Conservation (phyloP, 2,329 filamentous ascomycete species). For the Colletotrichum camelliae region DNA sequence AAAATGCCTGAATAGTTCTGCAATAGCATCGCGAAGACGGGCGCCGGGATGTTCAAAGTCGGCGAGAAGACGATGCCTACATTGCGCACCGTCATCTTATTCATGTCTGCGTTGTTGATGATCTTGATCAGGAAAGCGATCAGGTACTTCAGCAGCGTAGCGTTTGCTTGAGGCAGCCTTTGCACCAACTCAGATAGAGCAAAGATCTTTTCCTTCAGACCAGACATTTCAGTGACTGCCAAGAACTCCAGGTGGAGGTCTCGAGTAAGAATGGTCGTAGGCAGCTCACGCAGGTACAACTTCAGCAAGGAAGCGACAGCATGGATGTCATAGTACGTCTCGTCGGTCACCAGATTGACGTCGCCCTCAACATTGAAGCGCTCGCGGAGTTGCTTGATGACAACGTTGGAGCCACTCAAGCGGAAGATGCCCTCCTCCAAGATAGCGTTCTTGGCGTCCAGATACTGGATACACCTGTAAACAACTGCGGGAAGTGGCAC, state of each 20-base stretch:
- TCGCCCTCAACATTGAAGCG: conserved; percentile 94
- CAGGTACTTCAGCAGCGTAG: conserved; percentile 81
- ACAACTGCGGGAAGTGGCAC: conserved; percentile 89
- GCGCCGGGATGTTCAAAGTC: conserved; percentile 93
- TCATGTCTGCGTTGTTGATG: conserved; percentile 85
- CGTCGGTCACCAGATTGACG: conserved; percentile 82
- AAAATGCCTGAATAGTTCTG: conserved; percentile 92
- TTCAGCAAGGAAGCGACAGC: conserved; percentile 94
- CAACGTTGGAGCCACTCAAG: conserved; percentile 93
- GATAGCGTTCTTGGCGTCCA: conserved; percentile 81
- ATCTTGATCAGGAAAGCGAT: conserved; percentile 90
- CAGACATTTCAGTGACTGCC: conserved; percentile 78
- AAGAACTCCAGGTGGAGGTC: conserved; percentile 92
- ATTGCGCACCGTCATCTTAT: conserved; percentile 98
- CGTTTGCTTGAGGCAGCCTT: conserved; percentile 80
- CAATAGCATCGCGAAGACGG: conserved; percentile 91
- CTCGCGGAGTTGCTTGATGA: conserved; percentile 89
- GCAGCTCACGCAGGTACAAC: conserved; percentile 90
- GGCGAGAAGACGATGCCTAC: conserved; percentile 98
- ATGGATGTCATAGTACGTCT: conserved; percentile 92
- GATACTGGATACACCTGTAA: conserved; percentile 93
- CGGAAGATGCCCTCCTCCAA: conserved; percentile 96
- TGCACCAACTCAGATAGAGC: conserved; percentile 81
- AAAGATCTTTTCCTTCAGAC: conserved; percentile 76
- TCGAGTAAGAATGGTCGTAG: conserved; percentile 87